Base-by-base conservation (phyloP, 441 rosid species). In the Erodium moschatum region DNA sequence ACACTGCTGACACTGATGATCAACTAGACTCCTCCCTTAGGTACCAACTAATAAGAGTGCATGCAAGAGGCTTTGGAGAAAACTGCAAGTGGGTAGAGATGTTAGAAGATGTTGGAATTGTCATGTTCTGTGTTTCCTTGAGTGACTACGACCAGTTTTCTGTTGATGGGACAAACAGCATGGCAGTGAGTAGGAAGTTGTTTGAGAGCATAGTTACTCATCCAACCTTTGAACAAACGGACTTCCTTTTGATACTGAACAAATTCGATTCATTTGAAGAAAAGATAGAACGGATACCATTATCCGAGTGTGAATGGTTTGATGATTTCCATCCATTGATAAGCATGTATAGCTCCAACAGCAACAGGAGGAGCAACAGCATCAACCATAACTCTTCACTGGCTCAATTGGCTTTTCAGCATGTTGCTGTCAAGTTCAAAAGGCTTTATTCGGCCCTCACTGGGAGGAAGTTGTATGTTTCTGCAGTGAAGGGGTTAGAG, bases 31-130 rank as follows among this genome's bases (percentile, higher is more conserved):
- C 91, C 74, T 67, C 86, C 70, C 88, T 93, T 62, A 94, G 98
- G 86, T 94, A 94, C 81, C 97, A 94, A 81, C 82, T 94, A 75
- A 89, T 94, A 35, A 84, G 98, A 75, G 86, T 91, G 38, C 93
- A 86, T 10, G 85, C 96, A 1, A 81, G 91, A 70, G 94, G 98
- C 67, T 87, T 89, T 4, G 94, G 97, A 8, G 98, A 88, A 77
- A 91, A 87, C 81, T 94, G 94, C 82, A 89, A 89, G 72, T 94
- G 97, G 97, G 86, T 94, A 33, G 97, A 94, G 78, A 91, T 91
- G 97, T 94, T 94, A 52, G 98, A 94, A 81, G 98, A 94, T 64
- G 84, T 91, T 18, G 97, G 98, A 54, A 83, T 94, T 82, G 89
- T 91, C 78, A 83, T 88, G 63, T 91, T 94, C 71, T 88, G 93